A percentile compares a stretch with the other conserved stretches of the same genome.
These are phyloP conservation scores for Claviceps spartinae DNA, from an alignment of 2,329 filamentous ascomycete genomes.

Conservation along the genomic window DNA sequence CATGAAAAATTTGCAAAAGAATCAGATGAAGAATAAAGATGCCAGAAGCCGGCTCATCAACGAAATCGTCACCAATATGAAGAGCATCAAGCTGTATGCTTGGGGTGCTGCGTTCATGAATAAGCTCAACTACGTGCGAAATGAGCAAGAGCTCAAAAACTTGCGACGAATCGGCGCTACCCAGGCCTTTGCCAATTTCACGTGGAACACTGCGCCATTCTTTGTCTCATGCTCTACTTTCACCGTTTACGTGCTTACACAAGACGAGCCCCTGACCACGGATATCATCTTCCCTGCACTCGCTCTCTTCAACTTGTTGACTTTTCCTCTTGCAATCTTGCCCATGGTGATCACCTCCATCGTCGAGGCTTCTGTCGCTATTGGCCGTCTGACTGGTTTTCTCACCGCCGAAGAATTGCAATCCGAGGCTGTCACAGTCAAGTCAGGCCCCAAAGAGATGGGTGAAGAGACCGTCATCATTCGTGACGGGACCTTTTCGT, in stretches of 20 bases:
- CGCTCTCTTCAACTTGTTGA: slow-evolving; percentile 89
- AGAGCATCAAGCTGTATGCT: slow-evolving; percentile 96
- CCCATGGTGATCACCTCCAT: slow-evolving; percentile 98
- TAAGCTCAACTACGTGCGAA: slow-evolving; percentile 89
- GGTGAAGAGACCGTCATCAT: slow-evolving; percentile 82
- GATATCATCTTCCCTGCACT: slow-evolving; percentile 91
- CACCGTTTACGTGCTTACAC: slow-evolving; percentile 80
- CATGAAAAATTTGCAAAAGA: slow-evolving; percentile 90
- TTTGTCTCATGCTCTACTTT: slow-evolving; percentile 96
- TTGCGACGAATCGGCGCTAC: slow-evolving; percentile 90
- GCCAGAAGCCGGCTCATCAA: slow-evolving; percentile 84
- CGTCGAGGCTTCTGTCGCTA: slow-evolving; percentile 89
- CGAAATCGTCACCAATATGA: slow-evolving; percentile 99
- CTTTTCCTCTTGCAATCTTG: slow-evolving; percentile 83
- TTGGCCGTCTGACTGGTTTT: slow-evolving; percentile 71
- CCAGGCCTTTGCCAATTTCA: slow-evolving; percentile 91
- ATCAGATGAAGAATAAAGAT: slow-evolving; percentile 99
- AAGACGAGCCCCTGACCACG: slow-evolving; percentile 68
- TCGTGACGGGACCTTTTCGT: slow-evolving; percentile 78
- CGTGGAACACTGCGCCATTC: slow-evolving; percentile 95
- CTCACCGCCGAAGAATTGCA: slow-evolving; percentile 85
- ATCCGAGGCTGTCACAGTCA: slow-evolving; percentile 59
- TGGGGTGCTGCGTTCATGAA: slow-evolving; percentile 97
- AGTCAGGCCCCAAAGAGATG: slow-evolving; percentile 55
- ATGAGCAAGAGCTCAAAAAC: slow-evolving; percentile 90